A percentile compares a stretch with the other conserved stretches of the same genome.
These are phyloP conservation scores for Colletotrichum sansevieriae DNA, from an alignment of 2,329 filamentous ascomycete genomes.

Conservation along the genomic window DNA sequence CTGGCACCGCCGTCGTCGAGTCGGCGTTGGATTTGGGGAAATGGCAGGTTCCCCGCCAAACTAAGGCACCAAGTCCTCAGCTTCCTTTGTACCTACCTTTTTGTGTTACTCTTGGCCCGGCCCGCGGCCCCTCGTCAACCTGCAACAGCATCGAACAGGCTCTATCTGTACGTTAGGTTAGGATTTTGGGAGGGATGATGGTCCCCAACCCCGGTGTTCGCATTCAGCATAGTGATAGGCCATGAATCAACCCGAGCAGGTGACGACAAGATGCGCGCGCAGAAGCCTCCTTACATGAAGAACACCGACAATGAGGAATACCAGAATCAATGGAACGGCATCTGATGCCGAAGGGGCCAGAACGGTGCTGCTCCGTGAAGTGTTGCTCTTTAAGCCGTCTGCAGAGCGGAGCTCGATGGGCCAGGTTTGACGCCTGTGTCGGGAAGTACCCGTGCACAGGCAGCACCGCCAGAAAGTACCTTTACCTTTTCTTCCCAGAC, in stretches of 20 bases:
- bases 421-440: conserved; percentile 39
- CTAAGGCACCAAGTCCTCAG: neutral
- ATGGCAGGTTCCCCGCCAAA: conserved; percentile 20
- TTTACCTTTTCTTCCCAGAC: neutral
- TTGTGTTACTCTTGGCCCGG: conserved; percentile 22
- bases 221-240: conserved; percentile 1
- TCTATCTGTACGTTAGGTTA: neutral
- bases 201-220: too few species aligned
- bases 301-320: neutral
- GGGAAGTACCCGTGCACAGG: conserved; percentile 39
- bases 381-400: too few species aligned
- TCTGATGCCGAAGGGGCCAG: neutral
- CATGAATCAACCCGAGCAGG: neutral
- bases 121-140: conserved; percentile 17
- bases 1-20: conserved; percentile 4
- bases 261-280: conserved; percentile 5
- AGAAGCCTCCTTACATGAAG: conserved; percentile 18
- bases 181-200: neutral
- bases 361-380: neutral
- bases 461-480: conserved; percentile 22
- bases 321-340: neutral
- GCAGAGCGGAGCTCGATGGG: neutral
- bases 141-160: conserved; percentile 13
- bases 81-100: neutral
- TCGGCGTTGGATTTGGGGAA: conserved; percentile 8